Evolutionary conservation across 306 rosid species (phyloP), one percentile per base, ranked within the genome.

Genomic region (Fagus sylvatica): DNA sequence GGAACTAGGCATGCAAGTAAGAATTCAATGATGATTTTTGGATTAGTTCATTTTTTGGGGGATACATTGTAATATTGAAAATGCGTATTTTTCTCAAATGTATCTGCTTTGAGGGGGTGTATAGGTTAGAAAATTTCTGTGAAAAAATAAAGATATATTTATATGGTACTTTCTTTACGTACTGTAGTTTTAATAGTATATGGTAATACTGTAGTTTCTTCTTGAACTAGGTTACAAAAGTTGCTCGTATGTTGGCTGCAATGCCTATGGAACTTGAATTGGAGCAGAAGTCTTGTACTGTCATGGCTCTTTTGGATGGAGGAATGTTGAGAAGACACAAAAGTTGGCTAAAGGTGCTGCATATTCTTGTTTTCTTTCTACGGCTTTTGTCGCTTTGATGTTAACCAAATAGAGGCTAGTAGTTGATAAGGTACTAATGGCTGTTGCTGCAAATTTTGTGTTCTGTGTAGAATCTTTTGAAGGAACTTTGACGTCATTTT

Each of bases 1-100:
- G 82, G 99, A 95, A 81, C 97, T 95, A 66, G 98, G 98, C 78
- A 95, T 91, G 83, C 98, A 93, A 85, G 98, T 91, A 91, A 87
- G 91, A 74, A 67, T 86, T 39, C 17, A 37, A 42, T 72, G 55
- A 10, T 84, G 33, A 54, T 33, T 53, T 69, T 40, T 10, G 41
- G 6, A 60, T 60, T 72, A 74, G 39, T 46, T 53, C 16, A 67
- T 72, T 15, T 10, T 46, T 46, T 10, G 15, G 4, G 51, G 51
- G 51, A 10, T 2, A 2, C 15, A 46, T 9, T 46, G 9, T 46
- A 8, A 46, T 46, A 10, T 46, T 10, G 15, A 46, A 46, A 46
- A 46, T 10, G 51, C 15, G 7, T 46, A 8, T 46, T 46, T 46
- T 3, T 13, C 51, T 46, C 51, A 46, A 10, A 8, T 46, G 1